Conservation (phyloP, 129 eudicot genomes). For the Escallonia herrerae region DNA sequence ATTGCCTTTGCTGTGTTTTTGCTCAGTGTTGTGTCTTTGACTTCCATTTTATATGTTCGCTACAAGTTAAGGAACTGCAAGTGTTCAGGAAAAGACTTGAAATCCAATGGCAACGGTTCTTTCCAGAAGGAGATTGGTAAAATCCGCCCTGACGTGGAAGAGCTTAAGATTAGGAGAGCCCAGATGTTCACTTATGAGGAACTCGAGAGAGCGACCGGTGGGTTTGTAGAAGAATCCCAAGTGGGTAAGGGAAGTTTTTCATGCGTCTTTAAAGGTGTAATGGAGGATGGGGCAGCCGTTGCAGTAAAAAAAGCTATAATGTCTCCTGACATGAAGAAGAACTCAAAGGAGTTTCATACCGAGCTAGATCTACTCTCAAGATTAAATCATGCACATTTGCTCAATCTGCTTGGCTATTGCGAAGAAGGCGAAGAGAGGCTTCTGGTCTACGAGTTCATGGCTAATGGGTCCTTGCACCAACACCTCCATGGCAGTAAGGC, state of each 20-base stretch:
- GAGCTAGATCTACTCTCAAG: conserved; percentile 84
- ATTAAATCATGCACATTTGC: conserved; percentile 83
- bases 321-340: conserved; percentile 77
- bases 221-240: conserved; percentile 70
- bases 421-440: conserved; percentile 92
- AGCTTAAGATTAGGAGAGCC: conserved; percentile 65
- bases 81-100: conserved; percentile 41
- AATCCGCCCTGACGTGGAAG: conserved; percentile 66
- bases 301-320: conserved; percentile 85
- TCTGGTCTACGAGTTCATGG: conserved; percentile 88
- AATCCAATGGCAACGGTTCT: conserved; percentile 23
- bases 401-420: conserved; percentile 84
- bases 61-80: conserved; percentile 70
- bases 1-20: conserved; percentile 63
- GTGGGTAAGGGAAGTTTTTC: conserved; percentile 97
- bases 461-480: conserved; percentile 79
- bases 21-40: conserved; percentile 51
- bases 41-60: conserved; percentile 65
- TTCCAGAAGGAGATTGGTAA: conserved; percentile 49
- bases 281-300: conserved; percentile 66
- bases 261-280: conserved; percentile 79
- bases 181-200: conserved; percentile 62
- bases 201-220: conserved; percentile 64
- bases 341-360: conserved; percentile 78
- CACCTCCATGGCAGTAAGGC: conserved; percentile 71